Conservation (phyloP, 441 rosid species). For the Metrosideros polymorpha region DNA sequence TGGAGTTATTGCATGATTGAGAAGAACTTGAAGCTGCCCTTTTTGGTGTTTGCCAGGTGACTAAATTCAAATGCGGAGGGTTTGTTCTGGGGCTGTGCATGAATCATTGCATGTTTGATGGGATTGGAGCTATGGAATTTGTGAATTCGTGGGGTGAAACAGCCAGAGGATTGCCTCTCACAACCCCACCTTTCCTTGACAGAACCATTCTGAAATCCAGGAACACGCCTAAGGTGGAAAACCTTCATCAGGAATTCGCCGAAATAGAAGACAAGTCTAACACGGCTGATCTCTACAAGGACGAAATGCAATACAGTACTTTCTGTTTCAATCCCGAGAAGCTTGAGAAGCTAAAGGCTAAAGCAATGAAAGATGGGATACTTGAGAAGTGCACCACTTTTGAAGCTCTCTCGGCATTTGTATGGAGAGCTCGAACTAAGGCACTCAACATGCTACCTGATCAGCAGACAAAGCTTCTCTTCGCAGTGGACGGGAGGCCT, state of each 20-base stretch:
- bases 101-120: slow-evolving; percentile 86
- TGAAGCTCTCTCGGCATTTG: slow-evolving; percentile 68
- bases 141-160: slow-evolving; percentile 90
- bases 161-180: slow-evolving; percentile 66
- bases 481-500: slow-evolving; percentile 70
- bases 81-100: slow-evolving; percentile 74
- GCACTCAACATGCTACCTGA: slow-evolving; percentile 48
- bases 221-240: slow-evolving; percentile 44
- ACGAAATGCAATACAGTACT: slow-evolving; percentile 48
- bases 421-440: slow-evolving; percentile 74
- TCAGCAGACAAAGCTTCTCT: slow-evolving; percentile 68
- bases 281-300: slow-evolving; percentile 36
- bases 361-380: slow-evolving; percentile 40
- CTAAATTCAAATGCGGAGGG: slow-evolving; percentile 79
- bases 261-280: slow-evolving; percentile 62
- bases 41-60: slow-evolving; percentile 33
- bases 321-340: slow-evolving; percentile 69
- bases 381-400: slow-evolving; percentile 57
- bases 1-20: background rate
- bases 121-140: slow-evolving; percentile 89
- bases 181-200: slow-evolving; percentile 58
- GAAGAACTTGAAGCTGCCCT: background rate
- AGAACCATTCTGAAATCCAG: slow-evolving; percentile 50
- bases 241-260: slow-evolving; percentile 66
- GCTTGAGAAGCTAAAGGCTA: slow-evolving; percentile 44